Evolutionary conservation across 352 stramenopile genomes (phyloP), one percentile per base, ranked within the genome.

Genomic region (Globisporangium splendens): DNA sequence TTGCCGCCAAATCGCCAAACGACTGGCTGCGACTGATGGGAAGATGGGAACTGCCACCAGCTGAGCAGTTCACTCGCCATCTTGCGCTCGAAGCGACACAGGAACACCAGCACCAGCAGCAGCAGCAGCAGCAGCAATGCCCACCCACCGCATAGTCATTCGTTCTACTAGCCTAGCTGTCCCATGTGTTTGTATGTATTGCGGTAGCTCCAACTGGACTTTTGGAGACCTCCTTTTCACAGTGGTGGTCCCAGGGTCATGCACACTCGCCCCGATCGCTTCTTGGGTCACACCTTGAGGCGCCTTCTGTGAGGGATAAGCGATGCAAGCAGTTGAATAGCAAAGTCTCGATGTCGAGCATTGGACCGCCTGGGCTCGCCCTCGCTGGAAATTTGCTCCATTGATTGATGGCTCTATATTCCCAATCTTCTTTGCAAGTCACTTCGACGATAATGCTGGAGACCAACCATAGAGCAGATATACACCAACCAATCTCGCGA

Each of bases 401-500:
- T 65, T 59, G 84, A 90, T 94, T 80, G 84, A 94, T 87, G 82
- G 84, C 84, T 91, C 82, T 86, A 94, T 94, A 94, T 94, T 94
- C 84, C 84, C 82, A 92, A 80, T 94, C 84, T 91, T 90, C 74
- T 92, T 62, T 89, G 81, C 83, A 87, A 91, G 79, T 90, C 84
- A 62, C 62, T 84, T 73, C 31, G 84, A 91, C 84, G 3, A 86
- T 94, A 77, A 94, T 94, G 82, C 79, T 91, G 73, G 84, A 88
- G 84, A 94, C 74, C 65, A 89, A 94, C 84, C 84, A 94, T 94
- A 88, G 84, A 90, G 84, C 84, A 89, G 61, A 94, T 69, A 94
- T n/a, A n/a, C n/a, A n/a, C n/a, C n/a, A n/a, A n/a, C n/a, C n/a
- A n/a, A n/a, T 46, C 61, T 2, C 5, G 24, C 24, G 5, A 58